Evolutionary conservation across 805 yeast species (phyloP).

Genomic region (Kodamaea restingae): DNA sequence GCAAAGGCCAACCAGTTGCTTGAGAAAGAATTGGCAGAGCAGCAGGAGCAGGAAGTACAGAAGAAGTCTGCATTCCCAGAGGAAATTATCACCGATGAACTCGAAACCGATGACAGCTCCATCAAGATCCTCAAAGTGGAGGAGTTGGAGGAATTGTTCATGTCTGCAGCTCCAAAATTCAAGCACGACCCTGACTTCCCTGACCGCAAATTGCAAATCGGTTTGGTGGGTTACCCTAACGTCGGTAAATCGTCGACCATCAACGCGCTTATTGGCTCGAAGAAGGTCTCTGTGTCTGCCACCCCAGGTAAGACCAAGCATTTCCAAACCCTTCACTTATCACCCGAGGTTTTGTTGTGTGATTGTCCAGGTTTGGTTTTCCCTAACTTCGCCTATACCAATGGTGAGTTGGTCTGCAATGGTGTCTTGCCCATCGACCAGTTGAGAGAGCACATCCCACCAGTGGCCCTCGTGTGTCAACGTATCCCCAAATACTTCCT

Average conservation of each 20-base stretch:
- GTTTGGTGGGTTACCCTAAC: conserved; percentile 96
- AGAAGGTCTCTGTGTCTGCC: conserved; percentile 95
- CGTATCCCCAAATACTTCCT: conserved; percentile 84
- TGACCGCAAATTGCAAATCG: conserved; percentile 70
- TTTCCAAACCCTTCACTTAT: conserved; percentile 89
- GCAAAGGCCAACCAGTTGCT: conserved; percentile 72
- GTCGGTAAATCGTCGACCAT: conserved; percentile 95
- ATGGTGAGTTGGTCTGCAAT: conserved; percentile 93
- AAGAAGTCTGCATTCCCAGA: neutral
- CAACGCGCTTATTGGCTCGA: conserved; percentile 92
- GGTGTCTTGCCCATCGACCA: conserved; percentile 99
- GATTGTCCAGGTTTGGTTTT: conserved; percentile 99
- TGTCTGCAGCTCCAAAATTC: conserved; percentile 69
- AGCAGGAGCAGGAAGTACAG: conserved; percentile 15
- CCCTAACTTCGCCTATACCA: conserved; percentile 95
- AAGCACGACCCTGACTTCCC: conserved; percentile 56
- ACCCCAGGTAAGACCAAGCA: conserved; percentile 99
- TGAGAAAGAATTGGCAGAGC: conserved; percentile 55
- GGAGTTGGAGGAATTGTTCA: conserved; percentile 77
- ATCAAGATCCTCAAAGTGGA: conserved; percentile 74
- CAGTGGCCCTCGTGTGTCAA: conserved; percentile 77
- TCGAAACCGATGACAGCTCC: conserved; percentile 24
- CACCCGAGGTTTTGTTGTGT: conserved; percentile 80
- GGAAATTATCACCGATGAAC: conserved; percentile 16
- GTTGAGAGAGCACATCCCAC: conserved; percentile 86